Evolutionary conservation across 441 rosid genomes (phyloP).

Genomic region (Melastoma candidum): DNA sequence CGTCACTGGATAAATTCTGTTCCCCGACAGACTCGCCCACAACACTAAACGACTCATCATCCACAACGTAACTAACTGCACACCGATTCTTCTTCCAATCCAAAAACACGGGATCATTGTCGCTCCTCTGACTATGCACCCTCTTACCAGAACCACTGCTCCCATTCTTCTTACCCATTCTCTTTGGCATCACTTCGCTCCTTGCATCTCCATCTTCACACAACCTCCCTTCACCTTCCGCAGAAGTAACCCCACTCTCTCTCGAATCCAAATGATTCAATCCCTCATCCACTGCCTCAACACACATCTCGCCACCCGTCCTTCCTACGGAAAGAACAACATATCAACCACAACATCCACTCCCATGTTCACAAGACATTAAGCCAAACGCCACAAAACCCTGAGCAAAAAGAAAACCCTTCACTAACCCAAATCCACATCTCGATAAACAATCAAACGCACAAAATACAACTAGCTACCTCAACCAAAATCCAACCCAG

Average conservation of each 20-base stretch:
- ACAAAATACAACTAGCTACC: too few relatives aligned
- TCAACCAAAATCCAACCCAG: too few relatives aligned
- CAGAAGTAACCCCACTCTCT: slow-evolving; percentile 11
- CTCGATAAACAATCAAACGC: too few relatives aligned
- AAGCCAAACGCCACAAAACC: too few relatives aligned
- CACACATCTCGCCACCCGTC: slow-evolving; percentile 11
- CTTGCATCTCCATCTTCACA: slow-evolving; percentile 8
- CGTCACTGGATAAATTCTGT: slow-evolving; percentile 3
- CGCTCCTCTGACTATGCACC: not conserved
- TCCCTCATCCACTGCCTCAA: slow-evolving; percentile 13
- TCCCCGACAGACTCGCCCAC: slow-evolving; percentile 19
- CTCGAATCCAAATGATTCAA: slow-evolving; percentile 8
- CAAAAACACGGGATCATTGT: slow-evolving; percentile 5
- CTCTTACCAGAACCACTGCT: slow-evolving; percentile 9
- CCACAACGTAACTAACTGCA: slow-evolving; percentile 5
- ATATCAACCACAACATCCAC: too few relatives aligned
- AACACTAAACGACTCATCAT: slow-evolving; percentile 22
- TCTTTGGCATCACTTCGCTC: slow-evolving; percentile 11
- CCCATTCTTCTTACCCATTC: slow-evolving; percentile 7
- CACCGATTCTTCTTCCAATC: slow-evolving; percentile 14
- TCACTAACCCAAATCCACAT: too few relatives aligned
- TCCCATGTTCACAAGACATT: too few relatives aligned
- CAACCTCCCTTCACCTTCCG: slow-evolving; percentile 4
- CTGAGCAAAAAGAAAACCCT: too few relatives aligned
- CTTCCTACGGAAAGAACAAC: too few relatives aligned